Evolutionary conservation across 2,329 filamentous ascomycete species (phyloP).

Genomic region (Trichoderma polysporum): DNA sequence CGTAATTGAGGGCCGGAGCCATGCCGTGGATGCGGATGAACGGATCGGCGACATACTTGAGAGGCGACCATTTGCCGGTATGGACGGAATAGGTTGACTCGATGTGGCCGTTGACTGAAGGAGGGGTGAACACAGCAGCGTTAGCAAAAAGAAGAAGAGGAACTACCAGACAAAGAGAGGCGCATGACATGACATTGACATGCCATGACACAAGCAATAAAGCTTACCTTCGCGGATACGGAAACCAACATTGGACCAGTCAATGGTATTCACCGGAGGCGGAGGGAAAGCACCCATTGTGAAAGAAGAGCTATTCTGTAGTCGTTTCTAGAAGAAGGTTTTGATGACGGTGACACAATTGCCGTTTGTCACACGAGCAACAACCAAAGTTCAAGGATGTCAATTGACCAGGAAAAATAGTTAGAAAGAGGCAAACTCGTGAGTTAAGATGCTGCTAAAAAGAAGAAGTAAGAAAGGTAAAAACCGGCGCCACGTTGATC

Average conservation of each 20-base stretch:
- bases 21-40: slow-evolving; percentile 90
- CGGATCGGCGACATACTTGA: slow-evolving; percentile 77
- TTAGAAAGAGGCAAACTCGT: no score
- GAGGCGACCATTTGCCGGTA: slow-evolving; percentile 74
- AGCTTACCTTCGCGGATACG: slow-evolving; percentile 77
- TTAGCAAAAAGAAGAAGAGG: neutral
- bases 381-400: neutral
- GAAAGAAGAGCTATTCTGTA: neutral
- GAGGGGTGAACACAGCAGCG: neutral
- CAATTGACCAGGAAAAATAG: neutral
- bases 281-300: slow-evolving; percentile 67
- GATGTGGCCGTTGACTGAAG: slow-evolving; percentile 85
- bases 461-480: neutral
- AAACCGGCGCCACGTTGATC: slow-evolving; percentile 6
- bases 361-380: neutral
- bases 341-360: neutral
- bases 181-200: neutral
- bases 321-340: neutral
- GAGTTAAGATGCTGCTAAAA: no score
- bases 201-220: no score
- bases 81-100: slow-evolving; percentile 78
- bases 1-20: slow-evolving; percentile 93
- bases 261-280: slow-evolving; percentile 75
- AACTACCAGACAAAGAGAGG: neutral
- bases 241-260: slow-evolving; percentile 94